Evolutionary conservation across 306 rosid species (phyloP), one percentile per base, ranked within the genome.

Genomic region (Prunus fruticosa): DNA sequence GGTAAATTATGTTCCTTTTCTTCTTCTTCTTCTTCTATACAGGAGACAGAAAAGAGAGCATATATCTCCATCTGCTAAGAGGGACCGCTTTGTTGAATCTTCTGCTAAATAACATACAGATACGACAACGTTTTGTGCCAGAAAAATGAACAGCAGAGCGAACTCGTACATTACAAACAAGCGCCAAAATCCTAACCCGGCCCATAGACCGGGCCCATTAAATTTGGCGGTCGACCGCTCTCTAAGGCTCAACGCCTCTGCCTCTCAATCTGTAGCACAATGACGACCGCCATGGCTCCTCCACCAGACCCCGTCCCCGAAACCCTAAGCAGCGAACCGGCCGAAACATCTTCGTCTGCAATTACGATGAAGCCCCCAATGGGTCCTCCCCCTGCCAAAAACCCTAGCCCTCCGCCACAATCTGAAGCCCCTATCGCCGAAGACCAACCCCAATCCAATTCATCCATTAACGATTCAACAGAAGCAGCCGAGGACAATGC

Each of bases 201-300:
- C 28, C 27, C n/a, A 23, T 3, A 63, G 25, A 57, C 77, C 77
- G 69, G 45, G 27, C 47, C 62, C 62, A 62, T 19, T 25, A 23
- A 8, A 10, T 25, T 45, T 45, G 75, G 45, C 49, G n/a, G 46
- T 53, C 51, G 52, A 43, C 76, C 23, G 41, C 46, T 23, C 25
- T 14, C 14, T 2, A 49, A 11, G 5, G 0, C 19, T 43, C n/a
- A 9, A 13, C 45, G 43, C 20, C 53, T 6, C 46, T 6, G 3
- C 41, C 57, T 5, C 49, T 56, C 32, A 5, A 71, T 67, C 18
- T 2, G 25, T 58, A 72, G 75, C 49, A 66, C 87, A 73, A 89
- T 87, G 90, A 72, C 96, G 78, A 81, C 72, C 75, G 81, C 84
- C 75, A 87, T 86, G 93, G 88, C 82, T 81, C 88, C 96, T 80